These are phyloP conservation scores for Aspergillus tamarii DNA, from an alignment of 2,329 filamentous ascomycete species.

Conservation along the genomic window DNA sequence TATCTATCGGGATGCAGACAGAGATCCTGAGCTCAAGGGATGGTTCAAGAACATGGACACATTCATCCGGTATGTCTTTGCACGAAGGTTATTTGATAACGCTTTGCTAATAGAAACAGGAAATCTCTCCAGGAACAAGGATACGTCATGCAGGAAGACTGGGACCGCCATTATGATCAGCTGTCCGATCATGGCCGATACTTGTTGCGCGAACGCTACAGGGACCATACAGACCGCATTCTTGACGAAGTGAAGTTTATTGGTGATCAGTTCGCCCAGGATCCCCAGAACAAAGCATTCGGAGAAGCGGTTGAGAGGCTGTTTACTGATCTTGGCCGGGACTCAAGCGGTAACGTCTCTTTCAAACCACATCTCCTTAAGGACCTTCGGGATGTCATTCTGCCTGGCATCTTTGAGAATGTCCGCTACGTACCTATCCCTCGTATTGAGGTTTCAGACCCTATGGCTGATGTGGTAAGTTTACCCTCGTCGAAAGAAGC, in stretches of 20 bases:
- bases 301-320: constrained; percentile 76
- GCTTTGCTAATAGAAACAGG: constrained; percentile 40
- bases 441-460: constrained; percentile 88
- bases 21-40: constrained; percentile 79
- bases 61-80: constrained; percentile 63
- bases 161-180: constrained; percentile 78
- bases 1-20: constrained; percentile 85
- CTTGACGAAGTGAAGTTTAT: constrained; percentile 90
- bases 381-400: constrained; percentile 82
- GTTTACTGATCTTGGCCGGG: constrained; percentile 87
- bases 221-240: constrained; percentile 80
- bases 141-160: constrained; percentile 81
- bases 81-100: background rate
- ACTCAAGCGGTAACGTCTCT: constrained; percentile 76
- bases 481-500: background rate
- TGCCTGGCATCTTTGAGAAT: constrained; percentile 81
- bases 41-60: constrained; percentile 83
- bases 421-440: constrained; percentile 90
- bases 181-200: constrained; percentile 85
- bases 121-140: constrained; percentile 86
- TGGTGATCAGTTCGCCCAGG: constrained; percentile 83
- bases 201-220: constrained; percentile 87
- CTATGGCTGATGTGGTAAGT: constrained; percentile 71
- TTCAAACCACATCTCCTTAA: constrained; percentile 95
- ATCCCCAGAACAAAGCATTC: constrained; percentile 83